Evolutionary conservation across 2,329 filamentous ascomycete species (phyloP), one percentile per base, ranked within the genome.

Genomic region (Fusarium dlaminii): DNA sequence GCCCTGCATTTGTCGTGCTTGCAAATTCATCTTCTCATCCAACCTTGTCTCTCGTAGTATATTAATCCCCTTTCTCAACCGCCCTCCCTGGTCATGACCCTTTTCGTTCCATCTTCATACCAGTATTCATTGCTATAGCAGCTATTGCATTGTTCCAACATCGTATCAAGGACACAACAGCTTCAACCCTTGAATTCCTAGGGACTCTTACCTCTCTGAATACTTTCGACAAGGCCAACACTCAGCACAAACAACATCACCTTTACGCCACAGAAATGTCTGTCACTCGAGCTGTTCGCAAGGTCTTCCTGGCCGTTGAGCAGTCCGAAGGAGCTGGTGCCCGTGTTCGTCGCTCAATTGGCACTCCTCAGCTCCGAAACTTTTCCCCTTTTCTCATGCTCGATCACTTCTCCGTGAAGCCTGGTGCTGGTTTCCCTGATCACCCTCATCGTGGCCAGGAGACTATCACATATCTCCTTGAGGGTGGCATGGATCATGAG

Each of bases 381-480:
- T 92, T 98, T 82, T 94, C 92, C 20, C 96, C 96, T 1, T 98
- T 98, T 84, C 88, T 98, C 49, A 98, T 98, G 95, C 93, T 98
- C 52, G 96, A 98, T 81, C 94, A 98, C 85, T 98, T 98, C 86
- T 90, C 87, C 62, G 90, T 96, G 77, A 89, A 90, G 60, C 91
- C 92, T 4, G 94, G 93, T 66, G 93, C 95, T 15, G 95, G 95
- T 1, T 98, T 98, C 81, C 95, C 95, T 2, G 95, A 98, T 81
- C 95, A 98, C 78, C 88, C 89, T n/a, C 88, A 91, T 80, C 89
- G 94, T 43, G 95, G 95, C 43, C 94, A 97, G 82, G 94, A 98
- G 76, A 89, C 89, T 22, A 96, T 98, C 80, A 98, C 95, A 2
- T 98, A 98, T 81, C 87, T 98, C 36, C 87, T 98, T n/a, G 85